Conservation (phyloP, 805 yeast species). For the Candida koratica region DNA sequence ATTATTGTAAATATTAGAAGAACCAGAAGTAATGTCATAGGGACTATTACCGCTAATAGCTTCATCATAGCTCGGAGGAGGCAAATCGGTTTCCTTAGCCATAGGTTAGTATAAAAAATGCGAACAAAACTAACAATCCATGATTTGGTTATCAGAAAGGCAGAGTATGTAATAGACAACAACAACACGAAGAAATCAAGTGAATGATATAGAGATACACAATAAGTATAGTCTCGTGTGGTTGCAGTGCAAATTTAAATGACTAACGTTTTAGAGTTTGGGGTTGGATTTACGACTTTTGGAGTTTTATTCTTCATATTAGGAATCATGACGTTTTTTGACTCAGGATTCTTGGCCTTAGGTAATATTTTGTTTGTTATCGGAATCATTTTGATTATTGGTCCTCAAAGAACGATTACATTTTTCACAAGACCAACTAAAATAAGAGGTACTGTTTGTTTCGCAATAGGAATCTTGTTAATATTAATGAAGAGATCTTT, state of each 20-base stretch:
- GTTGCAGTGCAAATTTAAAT: too few species aligned
- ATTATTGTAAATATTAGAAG: conserved; percentile 13
- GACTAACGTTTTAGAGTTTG: conserved; percentile 59
- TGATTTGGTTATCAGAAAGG: conserved; percentile 73
- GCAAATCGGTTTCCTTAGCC: conserved; percentile 8
- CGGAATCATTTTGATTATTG: conserved; percentile 85
- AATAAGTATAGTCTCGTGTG: background rate
- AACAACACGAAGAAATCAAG: too few species aligned
- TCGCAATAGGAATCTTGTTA: conserved; percentile 67
- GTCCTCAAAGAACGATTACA: conserved; percentile 73
- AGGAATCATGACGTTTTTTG: conserved; percentile 84
- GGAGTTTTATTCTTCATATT: conserved; percentile 74
- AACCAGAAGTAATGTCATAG: conserved; percentile 12
- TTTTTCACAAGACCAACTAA: conserved; percentile 87
- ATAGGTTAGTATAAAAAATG: conserved; percentile 3
- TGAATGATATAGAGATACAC: background rate
- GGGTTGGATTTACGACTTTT: conserved; percentile 87
- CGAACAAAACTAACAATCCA: conserved; percentile 13
- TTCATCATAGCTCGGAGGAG: conserved; percentile 49
- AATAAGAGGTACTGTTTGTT: conserved; percentile 80
- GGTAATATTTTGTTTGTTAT: conserved; percentile 78
- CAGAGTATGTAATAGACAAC: conserved; percentile 73
- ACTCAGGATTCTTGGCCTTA: conserved; percentile 80
- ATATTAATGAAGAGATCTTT: conserved; percentile 76
- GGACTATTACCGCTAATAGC: conserved; percentile 22